Base-by-base conservation (phyloP, 2,329 filamentous ascomycete species). In the Zasmidium cellare region DNA sequence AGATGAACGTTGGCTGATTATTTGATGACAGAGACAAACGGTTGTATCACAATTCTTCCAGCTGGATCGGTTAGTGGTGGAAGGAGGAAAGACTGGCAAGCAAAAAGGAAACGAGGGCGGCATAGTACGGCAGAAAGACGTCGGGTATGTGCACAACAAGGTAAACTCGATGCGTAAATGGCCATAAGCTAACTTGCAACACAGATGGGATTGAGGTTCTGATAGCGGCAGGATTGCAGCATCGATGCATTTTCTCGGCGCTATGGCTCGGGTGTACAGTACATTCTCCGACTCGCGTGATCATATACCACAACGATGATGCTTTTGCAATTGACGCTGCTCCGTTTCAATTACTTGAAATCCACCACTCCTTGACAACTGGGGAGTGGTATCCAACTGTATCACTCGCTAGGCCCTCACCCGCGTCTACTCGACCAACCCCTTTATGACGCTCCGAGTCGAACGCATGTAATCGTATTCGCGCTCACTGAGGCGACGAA, bases 31-130 rank as follows among this genome's bases (percentile, higher is more conserved):
- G 94, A 88, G 94, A 73, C 94, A 97, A 88, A 96, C 93, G 11
- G 84, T 94, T 51, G 86, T 99, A 71, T 96, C 92, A 73, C 90
- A 96, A 73, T 97, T 97, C 78, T 97, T 91, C 79, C 90, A 97
- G 77, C 76, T 96, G 62, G 92, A 97, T 72, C 84, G 87, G 71
- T 83, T 99, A 76, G 94, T 99, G 14, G 90, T 99, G 0, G 94
- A 99, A 76, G 90, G 90, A 18, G 88, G 90, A 58, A 88, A 91
- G 74, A 86, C 88, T 69, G 89, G 89, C 65, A 91, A 89, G 76
- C 84, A 92, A 72, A 84, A 79, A 31, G 87, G 87, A 2, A 73
- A 80, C n/a, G 79, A 84, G 58, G 87, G 85, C 49, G 85, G 82
- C 46, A 87, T 92, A 61, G 77, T 87, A 54, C 82, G 91, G 72